These are phyloP conservation scores for Phytophthora sojae DNA, from an alignment of 352 stramenopile genomes.

Conservation along the genomic window DNA sequence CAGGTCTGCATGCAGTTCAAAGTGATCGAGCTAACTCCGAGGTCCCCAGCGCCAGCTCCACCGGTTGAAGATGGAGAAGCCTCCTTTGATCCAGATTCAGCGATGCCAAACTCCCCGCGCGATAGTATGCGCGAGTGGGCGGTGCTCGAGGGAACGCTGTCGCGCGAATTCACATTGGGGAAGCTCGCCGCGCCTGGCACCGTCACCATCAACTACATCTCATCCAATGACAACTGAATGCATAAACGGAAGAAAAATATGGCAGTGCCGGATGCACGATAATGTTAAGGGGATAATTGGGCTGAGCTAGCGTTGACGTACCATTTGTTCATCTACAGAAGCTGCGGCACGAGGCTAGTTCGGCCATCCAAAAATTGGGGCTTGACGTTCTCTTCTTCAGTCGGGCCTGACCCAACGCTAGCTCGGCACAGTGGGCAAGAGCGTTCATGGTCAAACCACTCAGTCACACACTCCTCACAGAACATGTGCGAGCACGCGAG, in stretches of 20 bases:
- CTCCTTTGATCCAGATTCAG: not conserved
- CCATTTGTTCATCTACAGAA: conserved; percentile 53
- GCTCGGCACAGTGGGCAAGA: conserved; percentile 81
- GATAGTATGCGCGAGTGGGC: conserved; percentile 58
- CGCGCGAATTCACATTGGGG: conserved; percentile 64
- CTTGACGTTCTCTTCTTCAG: conserved; percentile 48
- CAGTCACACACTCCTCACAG: conserved; percentile 84
- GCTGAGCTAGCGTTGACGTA: not conserved
- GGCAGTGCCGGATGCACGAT: not conserved
- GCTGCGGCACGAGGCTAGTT: conserved; percentile 78
- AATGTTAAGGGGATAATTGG: conserved; percentile 22
- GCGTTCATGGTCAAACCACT: conserved; percentile 88
- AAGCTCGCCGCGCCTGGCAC: conserved; percentile 56
- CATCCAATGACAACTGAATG: conserved; percentile 7
- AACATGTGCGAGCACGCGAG: conserved; percentile 85
- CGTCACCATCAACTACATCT: conserved; percentile 52
- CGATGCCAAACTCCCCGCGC: not conserved
- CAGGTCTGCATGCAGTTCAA: conserved; percentile 81
- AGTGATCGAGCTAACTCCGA: conserved; percentile 58
- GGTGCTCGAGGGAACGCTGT: conserved; percentile 62
- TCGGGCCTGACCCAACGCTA: conserved; percentile 42
- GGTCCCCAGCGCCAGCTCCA: conserved; percentile 17
- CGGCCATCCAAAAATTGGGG: conserved; percentile 81
- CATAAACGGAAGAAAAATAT: conserved; percentile 2
- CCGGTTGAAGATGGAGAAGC: conserved; percentile 1